These are phyloP conservation scores for Angomonas deanei DNA, from an alignment of 208 protist genomes.

Conservation along the genomic window DNA sequence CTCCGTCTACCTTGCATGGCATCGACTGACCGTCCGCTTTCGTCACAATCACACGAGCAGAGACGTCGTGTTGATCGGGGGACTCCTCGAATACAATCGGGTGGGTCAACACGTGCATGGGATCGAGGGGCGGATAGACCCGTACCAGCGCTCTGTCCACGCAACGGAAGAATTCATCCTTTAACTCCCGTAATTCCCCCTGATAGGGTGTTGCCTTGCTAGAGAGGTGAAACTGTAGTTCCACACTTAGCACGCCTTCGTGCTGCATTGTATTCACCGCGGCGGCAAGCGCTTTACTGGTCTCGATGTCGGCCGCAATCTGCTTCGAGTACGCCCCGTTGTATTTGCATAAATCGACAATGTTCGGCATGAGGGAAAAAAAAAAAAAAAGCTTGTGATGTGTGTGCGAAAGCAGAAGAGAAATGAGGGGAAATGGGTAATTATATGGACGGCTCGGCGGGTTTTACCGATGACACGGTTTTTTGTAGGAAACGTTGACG, in stretches of 20 bases:
- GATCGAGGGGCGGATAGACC: slow-evolving; percentile 66
- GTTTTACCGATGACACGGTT: too few species aligned
- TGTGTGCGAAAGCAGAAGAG: too few species aligned
- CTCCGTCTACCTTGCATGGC: neutral
- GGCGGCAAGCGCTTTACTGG: too few species aligned
- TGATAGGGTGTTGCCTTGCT: neutral
- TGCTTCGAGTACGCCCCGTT: too few species aligned
- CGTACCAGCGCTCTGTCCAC: slow-evolving; percentile 69
- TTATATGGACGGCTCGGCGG: too few species aligned
- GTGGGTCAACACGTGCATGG: slow-evolving; percentile 36
- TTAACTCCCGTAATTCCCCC: neutral
- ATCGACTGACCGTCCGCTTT: slow-evolving; percentile 3
- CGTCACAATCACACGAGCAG: neutral
- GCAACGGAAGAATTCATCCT: slow-evolving; percentile 56
- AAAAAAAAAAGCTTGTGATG: too few species aligned
- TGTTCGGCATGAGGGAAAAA: slow-evolving; percentile 13
- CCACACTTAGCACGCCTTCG: neutral
- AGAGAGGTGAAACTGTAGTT: neutral
- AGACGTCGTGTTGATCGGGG: neutral
- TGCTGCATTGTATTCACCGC: neutral
- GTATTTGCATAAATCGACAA: too few species aligned
- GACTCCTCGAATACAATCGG: slow-evolving; percentile 15
- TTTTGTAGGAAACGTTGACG: too few species aligned
- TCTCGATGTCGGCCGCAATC: too few species aligned
- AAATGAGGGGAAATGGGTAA: too few species aligned